Base-by-base conservation (phyloP, 2,329 filamentous ascomycete genomes). In the Phoma sp. region DNA sequence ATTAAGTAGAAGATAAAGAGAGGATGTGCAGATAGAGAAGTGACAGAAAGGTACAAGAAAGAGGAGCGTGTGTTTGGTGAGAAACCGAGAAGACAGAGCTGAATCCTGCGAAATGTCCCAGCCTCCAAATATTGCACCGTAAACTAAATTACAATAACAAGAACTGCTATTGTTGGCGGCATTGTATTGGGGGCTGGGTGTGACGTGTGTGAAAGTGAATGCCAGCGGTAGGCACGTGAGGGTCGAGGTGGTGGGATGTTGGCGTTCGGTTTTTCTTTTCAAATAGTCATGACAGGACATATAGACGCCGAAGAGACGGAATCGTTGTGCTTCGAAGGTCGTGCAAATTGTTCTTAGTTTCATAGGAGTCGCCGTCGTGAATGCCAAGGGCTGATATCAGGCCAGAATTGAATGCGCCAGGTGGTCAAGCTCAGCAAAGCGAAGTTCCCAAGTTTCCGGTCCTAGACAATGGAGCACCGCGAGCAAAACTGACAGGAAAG, bases 151-250 rank as follows among this genome's bases (percentile, higher is more conserved):
- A 28, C 20, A 43, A 29, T n/a, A 45, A 15, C 32, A 14, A 11
- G 7, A 1, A 3, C 10, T 38, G 20, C 32, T 47, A 29, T 47
- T 47, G 32, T 43, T 7, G 17, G 14, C n/a, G 6, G 5, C n/a
- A 9, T 33, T 29, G 10, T 18, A 12, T 2, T 2, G 29, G 48
- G 18, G 34, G 37, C 37, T 47, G 15, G 42, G 21, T 15, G 46
- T 42, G 47, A 26, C 46, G 15, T 47, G 45, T 56, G 55, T 61
- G 59, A 60, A 61, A 14, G 62, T 60, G 59, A 59, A 61, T 26
- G 47, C 15, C 32, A 42, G n/a, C 3, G 5, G 32, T 20, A 53
- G 47, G 43, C 45, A 48, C 33, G 50, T 47, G 53, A 43, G 28
- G 26, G 25, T 20, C 15, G 7, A 30, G 12, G n/a, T 17, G 15